A percentile compares a stretch with the other conserved stretches of the same genome.
phyloP scores from a whole-genome alignment of 495 filamentous ascomycete genomes.

The Penicillium steckii region DNA sequence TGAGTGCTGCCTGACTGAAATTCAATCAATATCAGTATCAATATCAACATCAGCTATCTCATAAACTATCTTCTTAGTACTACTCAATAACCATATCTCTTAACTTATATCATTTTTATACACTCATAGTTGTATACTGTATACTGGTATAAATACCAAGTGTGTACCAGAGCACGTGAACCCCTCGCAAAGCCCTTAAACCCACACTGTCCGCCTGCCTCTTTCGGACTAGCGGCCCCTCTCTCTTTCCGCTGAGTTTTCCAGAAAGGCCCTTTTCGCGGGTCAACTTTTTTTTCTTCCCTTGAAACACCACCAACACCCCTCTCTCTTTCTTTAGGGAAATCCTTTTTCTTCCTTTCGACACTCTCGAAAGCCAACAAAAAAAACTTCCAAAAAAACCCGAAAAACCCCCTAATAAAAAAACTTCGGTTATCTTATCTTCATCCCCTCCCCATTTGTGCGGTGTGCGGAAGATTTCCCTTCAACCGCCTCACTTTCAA shows the following conservation, averaged over 20 bases:
- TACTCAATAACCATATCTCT: too few relatives aligned
- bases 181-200: slow-evolving; percentile 22
- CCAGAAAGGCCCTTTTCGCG: slow-evolving; percentile 39
- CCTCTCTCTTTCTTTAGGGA: slow-evolving; percentile 43
- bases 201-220: slow-evolving; percentile 16
- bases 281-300: slow-evolving; percentile 41
- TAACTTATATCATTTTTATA: too few relatives aligned
- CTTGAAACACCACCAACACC: slow-evolving; percentile 30
- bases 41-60: too few relatives aligned
- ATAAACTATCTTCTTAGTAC: too few relatives aligned
- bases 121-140: too few relatives aligned
- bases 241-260: slow-evolving; percentile 37
- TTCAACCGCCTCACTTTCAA: slow-evolving; percentile 28
- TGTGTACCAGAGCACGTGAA: background rate
- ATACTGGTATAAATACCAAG: too few relatives aligned
- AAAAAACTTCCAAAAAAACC: slow-evolving; percentile 46
- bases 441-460: slow-evolving; percentile 35
- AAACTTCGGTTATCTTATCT: slow-evolving; percentile 33
- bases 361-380: slow-evolving; percentile 45
- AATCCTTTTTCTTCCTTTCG: slow-evolving; percentile 40
- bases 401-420: slow-evolving; percentile 30
- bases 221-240: slow-evolving; percentile 24
- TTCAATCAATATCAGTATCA: background rate
- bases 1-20: background rate
- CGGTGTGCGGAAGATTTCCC: slow-evolving; percentile 41